Conservation (phyloP, 768 basidiomycete genomes). For the Leccinum fibrillosum region DNA sequence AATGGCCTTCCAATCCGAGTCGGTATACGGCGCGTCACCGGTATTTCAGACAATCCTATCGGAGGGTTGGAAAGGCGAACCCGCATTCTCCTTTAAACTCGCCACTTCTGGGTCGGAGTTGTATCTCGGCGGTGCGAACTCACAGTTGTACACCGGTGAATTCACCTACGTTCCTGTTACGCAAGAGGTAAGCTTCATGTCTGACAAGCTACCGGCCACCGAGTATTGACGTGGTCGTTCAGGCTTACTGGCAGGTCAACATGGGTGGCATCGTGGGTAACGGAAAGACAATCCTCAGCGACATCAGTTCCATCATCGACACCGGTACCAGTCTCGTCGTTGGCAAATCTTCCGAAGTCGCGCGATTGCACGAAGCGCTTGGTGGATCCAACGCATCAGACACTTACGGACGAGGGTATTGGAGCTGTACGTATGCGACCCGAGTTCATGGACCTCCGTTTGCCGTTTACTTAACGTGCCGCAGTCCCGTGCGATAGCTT, state of each 20-base stretch:
- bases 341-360: slow-evolving; percentile 9
- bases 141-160: slow-evolving; percentile 39
- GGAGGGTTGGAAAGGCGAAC: slow-evolving; percentile 29
- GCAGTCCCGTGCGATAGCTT: not conserved
- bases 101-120: slow-evolving; percentile 41
- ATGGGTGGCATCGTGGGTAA: slow-evolving; percentile 3
- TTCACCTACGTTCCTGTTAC: slow-evolving; percentile 33
- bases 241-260: slow-evolving; percentile 21
- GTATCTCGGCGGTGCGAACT: slow-evolving; percentile 50
- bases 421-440: slow-evolving; percentile 23
- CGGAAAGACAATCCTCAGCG: not conserved
- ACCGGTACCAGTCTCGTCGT: slow-evolving; percentile 21
- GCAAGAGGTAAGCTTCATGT: not conserved
- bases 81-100: slow-evolving; percentile 49
- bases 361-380: slow-evolving; percentile 19
- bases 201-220: not conserved
- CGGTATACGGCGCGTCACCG: slow-evolving; percentile 31
- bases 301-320: slow-evolving; percentile 11
- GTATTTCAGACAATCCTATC: slow-evolving; percentile 41
- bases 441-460: not conserved
- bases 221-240: not conserved
- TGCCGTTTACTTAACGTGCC: not conserved
- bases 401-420: slow-evolving; percentile 25
- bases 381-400: slow-evolving; percentile 23
- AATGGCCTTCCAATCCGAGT: slow-evolving; percentile 40